Evolutionary conservation across 139 green algal species (phyloP), one percentile per base, ranked within the genome.

Genomic region (Gonium pectorale): DNA sequence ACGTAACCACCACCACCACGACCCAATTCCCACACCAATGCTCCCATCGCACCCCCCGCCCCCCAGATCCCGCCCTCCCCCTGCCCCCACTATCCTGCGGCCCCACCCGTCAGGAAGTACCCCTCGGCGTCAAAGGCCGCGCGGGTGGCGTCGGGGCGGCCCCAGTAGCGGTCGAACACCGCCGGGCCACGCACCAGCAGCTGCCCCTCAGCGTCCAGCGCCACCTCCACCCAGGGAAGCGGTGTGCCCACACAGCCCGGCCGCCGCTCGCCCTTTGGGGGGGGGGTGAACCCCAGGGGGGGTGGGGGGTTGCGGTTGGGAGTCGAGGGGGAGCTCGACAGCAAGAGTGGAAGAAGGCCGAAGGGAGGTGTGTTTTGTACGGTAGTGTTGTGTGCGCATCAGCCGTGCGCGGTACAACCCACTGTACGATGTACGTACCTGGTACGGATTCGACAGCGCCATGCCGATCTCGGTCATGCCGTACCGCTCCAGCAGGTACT

Each of bases 391-490:
- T n/a, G n/a, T n/a, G 21, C 21, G 54, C 13, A 63, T 63, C 21
- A 31, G 11, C 19, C 54, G 9, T 27, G 9, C 24, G 5, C 26
- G 6, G 9, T 8, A 64, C 56, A 64, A 3, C 3, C 26, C 49
- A 4, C 56, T 3, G 26, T 35, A 9, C 11, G 26, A 33, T 26
- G 11, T 27, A 35, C 63, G n/a, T 54, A 92, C 87, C 87, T 89
- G 22, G 26, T 94, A 95, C 4, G 96, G 95, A 67, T 99, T 99
- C 11, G 92, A 96, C 74, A 99, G 89, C 26, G 95, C 93, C 97
- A 99, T 99, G 75, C 97, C 97, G 0, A 96, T 97, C 90, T 99
- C 97, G 0, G 96, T 99, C 97, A 99, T 99, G 62, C 97, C 97
- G 77, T 99, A 99, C 51, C 97, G 87, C 88, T 99, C 97, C 75